Evolutionary conservation across 2,329 filamentous ascomycete genomes (phyloP), one percentile per base, ranked within the genome.

Genomic region (Colletotrichum tropicale): DNA sequence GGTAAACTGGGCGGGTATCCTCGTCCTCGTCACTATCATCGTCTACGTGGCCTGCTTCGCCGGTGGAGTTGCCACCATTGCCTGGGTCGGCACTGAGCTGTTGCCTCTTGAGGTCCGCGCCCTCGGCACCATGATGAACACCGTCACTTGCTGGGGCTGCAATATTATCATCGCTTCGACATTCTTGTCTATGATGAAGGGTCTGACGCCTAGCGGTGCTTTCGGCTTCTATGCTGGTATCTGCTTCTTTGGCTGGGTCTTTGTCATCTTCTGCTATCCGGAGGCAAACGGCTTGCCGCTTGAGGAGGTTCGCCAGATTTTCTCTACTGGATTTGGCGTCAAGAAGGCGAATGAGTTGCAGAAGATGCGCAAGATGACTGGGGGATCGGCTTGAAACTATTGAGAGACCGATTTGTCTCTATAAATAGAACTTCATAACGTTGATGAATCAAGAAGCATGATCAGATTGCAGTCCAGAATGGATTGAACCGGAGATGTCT

Each of bases 221-320:
- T 91, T 90, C 75, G 88, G 88, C 2, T 89, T 90, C 80, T 90
- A 90, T 71, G 86, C 87, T 1, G 87, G 82, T 1, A 87, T 90
- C 34, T 90, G 88, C 78, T 84, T 87, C 73, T 78, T 87, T 34
- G 88, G 88, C 16, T 88, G 85, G 80, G 66, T 89, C 7, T 83
- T 87, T 71, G 84, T 90, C 34, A 84, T 87, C 71, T 86, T 89
- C 81, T 89, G 83, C 77, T 91, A 89, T 75, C 89, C 89, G 1
- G 88, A 91, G 76, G 88, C 89, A 3, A 89, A 89, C 77, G 89
- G 89, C 8, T 87, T 91, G 84, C 86, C 88, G 21, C 82, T 91
- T 8, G 90, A 91, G 78, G 88, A 89, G 62, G 86, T 91, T n/a
- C 82, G 87, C 28, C 86, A 88, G 69, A 84, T 90, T 7, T 91